Evolutionary conservation across 176 grass and related monocot species (phyloP), one percentile per base, ranked within the genome.

Genomic region (Ampelocalamus luodianensis): DNA sequence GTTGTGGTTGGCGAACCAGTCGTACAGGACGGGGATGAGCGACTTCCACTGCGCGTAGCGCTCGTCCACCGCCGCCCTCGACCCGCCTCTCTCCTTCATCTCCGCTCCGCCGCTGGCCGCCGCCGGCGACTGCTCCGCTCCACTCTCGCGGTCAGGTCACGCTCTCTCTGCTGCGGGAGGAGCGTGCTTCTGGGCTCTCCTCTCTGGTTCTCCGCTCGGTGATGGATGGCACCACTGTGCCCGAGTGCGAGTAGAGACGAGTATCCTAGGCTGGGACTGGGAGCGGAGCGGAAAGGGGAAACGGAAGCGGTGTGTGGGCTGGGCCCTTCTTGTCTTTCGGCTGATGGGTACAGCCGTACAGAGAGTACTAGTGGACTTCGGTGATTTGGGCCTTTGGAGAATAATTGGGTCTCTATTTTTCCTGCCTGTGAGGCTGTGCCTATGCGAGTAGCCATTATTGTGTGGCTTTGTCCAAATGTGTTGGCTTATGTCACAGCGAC

Each of bases 1-100:
- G 76, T 98, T 95, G 91, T 98, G 93, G 91, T 95, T 91, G 39
- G 91, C 84, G 72, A 98, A 90, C 96, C 93, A 98, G 83, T 98
- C 96, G 80, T 98, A 95, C 83, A 98, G 89, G 54, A 93, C 87
- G 3, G 96, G 95, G 79, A 98, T 85, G 39, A 92, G 91, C 62
- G 93, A 93, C 56, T 98, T 98, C 93, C 96, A 98, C 79, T 92
- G 91, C 79, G 85, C 75, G 77, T 98, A 95, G 68, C 84, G 71
- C 76, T 98, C 89, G 72, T 98, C 91, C 60, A 95, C 87, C 68
- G 87, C 84, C 89, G 92, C 81, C 71, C 88, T 63, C 48, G 89
- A 85, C 8, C 84, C 83, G 32, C 88, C 83, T 51, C 82, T 91
- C 55, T 95, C 85, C 82, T 70, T 93, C 95, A 92, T 83, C 64